Conservation (phyloP, 306 rosid species). For the Casuarina glauca region DNA sequence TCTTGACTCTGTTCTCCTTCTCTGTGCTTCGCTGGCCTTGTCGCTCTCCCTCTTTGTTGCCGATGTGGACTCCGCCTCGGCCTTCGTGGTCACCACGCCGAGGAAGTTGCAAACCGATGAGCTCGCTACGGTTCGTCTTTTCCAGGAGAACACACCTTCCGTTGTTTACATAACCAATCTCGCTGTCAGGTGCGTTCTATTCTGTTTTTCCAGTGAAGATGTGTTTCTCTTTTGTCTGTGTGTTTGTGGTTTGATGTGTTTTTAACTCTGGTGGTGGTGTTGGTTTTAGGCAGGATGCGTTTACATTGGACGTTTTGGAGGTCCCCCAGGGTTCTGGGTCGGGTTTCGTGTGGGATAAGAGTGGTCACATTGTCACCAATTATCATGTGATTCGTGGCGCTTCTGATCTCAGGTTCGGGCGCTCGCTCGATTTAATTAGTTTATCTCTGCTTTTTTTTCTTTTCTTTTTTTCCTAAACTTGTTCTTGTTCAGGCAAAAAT, state of each 20-base stretch:
- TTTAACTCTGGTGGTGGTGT: constrained; percentile 22
- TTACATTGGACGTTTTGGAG: constrained; percentile 91
- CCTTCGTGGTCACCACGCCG: constrained; percentile 72
- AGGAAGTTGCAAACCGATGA: constrained; percentile 84
- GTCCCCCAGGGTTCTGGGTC: constrained; percentile 99
- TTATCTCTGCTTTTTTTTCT: background rate
- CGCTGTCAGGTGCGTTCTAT: constrained; percentile 51
- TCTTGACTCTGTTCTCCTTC: constrained; percentile 53
- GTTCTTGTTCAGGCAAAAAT: background rate
- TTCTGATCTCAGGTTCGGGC: constrained; percentile 86
- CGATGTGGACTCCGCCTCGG: constrained; percentile 67
- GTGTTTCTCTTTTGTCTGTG: constrained; percentile 13
- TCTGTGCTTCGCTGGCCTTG: constrained; percentile 73
- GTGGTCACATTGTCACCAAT: constrained; percentile 88
- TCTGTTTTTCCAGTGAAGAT: background rate
- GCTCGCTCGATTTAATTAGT: constrained; percentile 5
- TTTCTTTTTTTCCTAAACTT: background rate
- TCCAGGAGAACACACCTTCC: constrained; percentile 91
- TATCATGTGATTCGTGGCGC: constrained; percentile 98
- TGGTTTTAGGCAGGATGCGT: constrained; percentile 85
- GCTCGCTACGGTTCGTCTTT: constrained; percentile 92
- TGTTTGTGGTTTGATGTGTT: constrained; percentile 1
- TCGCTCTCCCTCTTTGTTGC: constrained; percentile 62
- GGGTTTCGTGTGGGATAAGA: constrained; percentile 91
- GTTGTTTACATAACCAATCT: constrained; percentile 96